Evolutionary conservation across 2,329 filamentous ascomycete genomes (phyloP), one percentile per base, ranked within the genome.

Genomic region (Alternaria gansuensis): DNA sequence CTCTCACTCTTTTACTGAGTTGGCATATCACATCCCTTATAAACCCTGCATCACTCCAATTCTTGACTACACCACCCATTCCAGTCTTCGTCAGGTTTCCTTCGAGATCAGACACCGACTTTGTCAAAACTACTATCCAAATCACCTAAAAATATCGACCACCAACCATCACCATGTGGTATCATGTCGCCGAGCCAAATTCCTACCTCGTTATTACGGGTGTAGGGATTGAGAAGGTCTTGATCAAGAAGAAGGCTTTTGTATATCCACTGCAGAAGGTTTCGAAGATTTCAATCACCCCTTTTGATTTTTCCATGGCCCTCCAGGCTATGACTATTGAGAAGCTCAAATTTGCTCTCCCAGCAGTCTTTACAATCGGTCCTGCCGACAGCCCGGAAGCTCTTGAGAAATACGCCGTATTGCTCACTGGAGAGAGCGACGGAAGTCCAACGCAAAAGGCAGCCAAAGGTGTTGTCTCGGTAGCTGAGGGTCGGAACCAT

Each of bases 161-260:
- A 48, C 3, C 39, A 29, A 40, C 23, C 34, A 6, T 23, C 46
- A 59, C 9, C 11, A 76, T 75, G 72, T 84, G 84, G 67, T 91
- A 89, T 79, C 85, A 83, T 75, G 85, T 92, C 64, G 89, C 90
- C 21, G 86, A 87, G 55, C 88, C 91, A 28, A 90, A 93, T 79
- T 87, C 92, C 80, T 96, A 95, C 83, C 90, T 96, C 78, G 91
- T 92, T 82, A 86, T 95, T 69, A 95, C 91, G 69, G 92, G 92
- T 80, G 88, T 88, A 79, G 87, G 89, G 65, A 84, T 96, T 68
- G 83, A 88, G 41, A 88, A 85, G 70, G 87, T 96, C 68, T 86
- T 86, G 67, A 93, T 96, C 77, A 87, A 86, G 73, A 96, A 96
- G 80, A 90, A 91, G 65, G 75, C 76, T 9, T 74, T 78, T 33